phyloP scores from a whole-genome alignment of 306 rosid species.

The Casuarina glauca region DNA sequence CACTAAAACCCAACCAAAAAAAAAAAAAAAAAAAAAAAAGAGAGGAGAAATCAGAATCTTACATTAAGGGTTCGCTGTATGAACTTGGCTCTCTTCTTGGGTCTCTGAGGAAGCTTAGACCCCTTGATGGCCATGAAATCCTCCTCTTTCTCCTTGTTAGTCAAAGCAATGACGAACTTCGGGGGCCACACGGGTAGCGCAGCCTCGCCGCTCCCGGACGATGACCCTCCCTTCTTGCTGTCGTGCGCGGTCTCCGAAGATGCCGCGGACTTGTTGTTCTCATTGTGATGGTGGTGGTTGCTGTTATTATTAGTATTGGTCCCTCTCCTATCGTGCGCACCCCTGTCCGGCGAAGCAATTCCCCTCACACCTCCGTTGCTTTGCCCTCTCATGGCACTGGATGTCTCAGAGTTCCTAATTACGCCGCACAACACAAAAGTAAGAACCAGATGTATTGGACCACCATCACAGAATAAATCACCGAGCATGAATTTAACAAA shows the following conservation, averaged over 20 bases:
- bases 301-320: conserved; percentile 24
- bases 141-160: conserved; percentile 93
- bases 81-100: conserved; percentile 85
- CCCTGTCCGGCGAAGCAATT: conserved; percentile 82
- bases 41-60: conserved; percentile 39
- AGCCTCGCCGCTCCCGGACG: conserved; percentile 84
- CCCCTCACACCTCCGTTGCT: conserved; percentile 76
- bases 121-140: conserved; percentile 92
- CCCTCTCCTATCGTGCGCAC: conserved; percentile 85
- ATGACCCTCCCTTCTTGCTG: conserved; percentile 90
- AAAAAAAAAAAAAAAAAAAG: background rate
- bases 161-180: conserved; percentile 83
- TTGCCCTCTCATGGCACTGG: conserved; percentile 78
- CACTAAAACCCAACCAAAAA: background rate
- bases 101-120: conserved; percentile 87
- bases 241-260: conserved; percentile 92
- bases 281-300: conserved; percentile 31
- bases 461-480: conserved; percentile 4
- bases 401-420: conserved; percentile 75
- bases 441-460: conserved; percentile 20
- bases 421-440: conserved; percentile 7
- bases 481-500: background rate
- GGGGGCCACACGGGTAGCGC: conserved; percentile 80
- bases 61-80: conserved; percentile 90
- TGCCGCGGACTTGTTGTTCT: conserved; percentile 63